Percentiles rank a stretch among this genome's conserved stretches.
Evolutionary conservation across 2,329 filamentous ascomycete species (phyloP).

Genomic region (Xylaria sp.): DNA sequence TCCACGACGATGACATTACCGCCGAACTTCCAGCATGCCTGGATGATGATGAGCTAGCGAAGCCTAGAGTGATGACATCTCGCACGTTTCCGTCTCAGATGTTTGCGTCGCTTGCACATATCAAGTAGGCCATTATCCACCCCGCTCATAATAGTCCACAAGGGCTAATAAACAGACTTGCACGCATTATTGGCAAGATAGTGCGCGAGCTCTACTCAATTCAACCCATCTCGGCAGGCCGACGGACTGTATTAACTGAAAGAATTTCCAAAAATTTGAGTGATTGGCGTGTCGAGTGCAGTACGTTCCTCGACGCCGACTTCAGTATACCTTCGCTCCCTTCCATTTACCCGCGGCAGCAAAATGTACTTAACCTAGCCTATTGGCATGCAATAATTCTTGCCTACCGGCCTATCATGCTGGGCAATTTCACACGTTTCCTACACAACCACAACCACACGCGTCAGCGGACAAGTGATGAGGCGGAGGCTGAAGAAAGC

Average conservation of each 20-base stretch:
- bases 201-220: constrained; percentile 53
- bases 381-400: constrained; percentile 58
- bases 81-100: constrained; percentile 46
- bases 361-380: constrained; percentile 55
- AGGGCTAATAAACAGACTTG: constrained; percentile 16
- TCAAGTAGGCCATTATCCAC: constrained; percentile 46
- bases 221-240: constrained; percentile 47
- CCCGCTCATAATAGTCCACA: background rate
- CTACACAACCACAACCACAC: constrained; percentile 29
- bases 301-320: constrained; percentile 55
- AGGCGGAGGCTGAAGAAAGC: constrained; percentile 37
- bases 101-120: constrained; percentile 52
- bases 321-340: constrained; percentile 50
- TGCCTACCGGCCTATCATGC: constrained; percentile 53
- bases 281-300: constrained; percentile 52
- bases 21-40: constrained; percentile 11
- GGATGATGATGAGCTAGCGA: constrained; percentile 16
- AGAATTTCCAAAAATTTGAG: constrained; percentile 49
- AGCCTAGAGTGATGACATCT: background rate
- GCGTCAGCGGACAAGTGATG: constrained; percentile 19
- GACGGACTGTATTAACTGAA: constrained; percentile 45
- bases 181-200: constrained; percentile 52
- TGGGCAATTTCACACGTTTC: constrained; percentile 51
- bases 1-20: constrained; percentile 31
- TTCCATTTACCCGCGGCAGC: constrained; percentile 56